Evolutionary conservation across 2,329 filamentous ascomycete genomes (phyloP), one percentile per base, ranked within the genome.

Genomic region (Colletotrichum karsti): DNA sequence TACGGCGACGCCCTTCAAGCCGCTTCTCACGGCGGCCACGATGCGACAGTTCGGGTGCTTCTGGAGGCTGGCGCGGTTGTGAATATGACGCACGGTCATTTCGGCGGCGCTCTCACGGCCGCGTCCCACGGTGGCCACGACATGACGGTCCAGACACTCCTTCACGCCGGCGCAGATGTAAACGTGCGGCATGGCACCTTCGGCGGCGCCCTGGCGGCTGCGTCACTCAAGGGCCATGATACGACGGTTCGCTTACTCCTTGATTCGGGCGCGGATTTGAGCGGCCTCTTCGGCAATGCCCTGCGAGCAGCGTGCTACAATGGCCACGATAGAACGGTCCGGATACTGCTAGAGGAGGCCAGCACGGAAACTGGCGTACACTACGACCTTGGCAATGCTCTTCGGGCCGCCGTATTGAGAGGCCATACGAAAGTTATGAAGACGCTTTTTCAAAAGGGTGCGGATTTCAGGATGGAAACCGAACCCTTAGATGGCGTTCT

Each of bases 371-470:
- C 4, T 37, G 5, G 15, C 8, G 35, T 37, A 3, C 35, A 37
- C 5, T 37, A 37, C 35, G 35, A 53, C 12, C 20, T 33, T 33
- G 48, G 77, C 8, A 82, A 78, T 5, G 80, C 80, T 1, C 70
- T 83, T 2, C 81, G 82, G 55, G 80, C 74, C 0, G 81, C 81
- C 0, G 77, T 76, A 24, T 78, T 80, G 46, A 73, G 73, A 1
- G 74, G 79, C 3, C 71, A 75, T 30, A 62, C 42, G 0, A 76
- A 79, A 2, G 77, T 81, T 7, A 80, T 81, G 18, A 64, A 73
- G 1, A 68, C 81, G 3, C 70, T 83, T 3, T 75, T 82, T 7
- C 73, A 80, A 13, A 72, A 78, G 24, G 71, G 70, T 8, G 80
- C 79, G 10, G 48, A 53, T 15, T 18, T 53, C 48, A 33, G 33